Conservation (phyloP, 2,329 filamentous ascomycete species). For the Cryphonectria parasitica region DNA sequence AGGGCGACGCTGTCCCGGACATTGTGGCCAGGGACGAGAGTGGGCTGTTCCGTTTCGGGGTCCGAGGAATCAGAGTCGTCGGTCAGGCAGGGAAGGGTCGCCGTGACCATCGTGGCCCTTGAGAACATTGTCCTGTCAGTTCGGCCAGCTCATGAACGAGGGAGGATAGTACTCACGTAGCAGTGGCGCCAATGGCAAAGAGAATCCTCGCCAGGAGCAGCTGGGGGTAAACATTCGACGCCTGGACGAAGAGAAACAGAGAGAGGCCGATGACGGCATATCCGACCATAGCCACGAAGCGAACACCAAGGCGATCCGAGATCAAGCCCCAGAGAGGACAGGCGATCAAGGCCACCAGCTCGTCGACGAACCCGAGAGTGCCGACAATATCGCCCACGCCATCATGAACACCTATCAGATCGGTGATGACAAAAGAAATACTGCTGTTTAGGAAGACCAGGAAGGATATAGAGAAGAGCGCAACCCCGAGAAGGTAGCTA, state of each 20-base stretch:
- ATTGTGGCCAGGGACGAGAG: slow-evolving; percentile 36
- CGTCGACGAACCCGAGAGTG: slow-evolving; percentile 83
- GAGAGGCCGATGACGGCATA: slow-evolving; percentile 81
- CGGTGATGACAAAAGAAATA: slow-evolving; percentile 83
- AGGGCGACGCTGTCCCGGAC: slow-evolving; percentile 63
- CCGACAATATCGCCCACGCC: slow-evolving; percentile 80
- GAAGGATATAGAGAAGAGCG: slow-evolving; percentile 86
- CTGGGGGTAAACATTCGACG: slow-evolving; percentile 84
- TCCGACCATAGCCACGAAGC: slow-evolving; percentile 73
- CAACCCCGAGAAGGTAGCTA: slow-evolving; percentile 80
- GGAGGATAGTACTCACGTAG: slow-evolving; percentile 59
- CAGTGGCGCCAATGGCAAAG: slow-evolving; percentile 91
- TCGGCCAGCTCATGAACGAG: background rate
- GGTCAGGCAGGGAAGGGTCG: slow-evolving; percentile 77
- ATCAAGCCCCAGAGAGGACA: slow-evolving; percentile 80
- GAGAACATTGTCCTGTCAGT: slow-evolving; percentile 18
- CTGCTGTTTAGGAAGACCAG: slow-evolving; percentile 88
- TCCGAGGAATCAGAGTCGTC: slow-evolving; percentile 47
- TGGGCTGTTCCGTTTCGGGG: slow-evolving; percentile 37
- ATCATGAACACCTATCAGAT: slow-evolving; percentile 74
- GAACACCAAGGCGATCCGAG: slow-evolving; percentile 76
- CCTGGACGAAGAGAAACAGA: slow-evolving; percentile 82
- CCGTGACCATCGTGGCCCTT: slow-evolving; percentile 93
- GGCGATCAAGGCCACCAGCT: slow-evolving; percentile 78
- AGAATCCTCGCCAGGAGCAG: slow-evolving; percentile 81